Conservation (phyloP, 805 yeast species). For the Yamadazyma scolyti region DNA sequence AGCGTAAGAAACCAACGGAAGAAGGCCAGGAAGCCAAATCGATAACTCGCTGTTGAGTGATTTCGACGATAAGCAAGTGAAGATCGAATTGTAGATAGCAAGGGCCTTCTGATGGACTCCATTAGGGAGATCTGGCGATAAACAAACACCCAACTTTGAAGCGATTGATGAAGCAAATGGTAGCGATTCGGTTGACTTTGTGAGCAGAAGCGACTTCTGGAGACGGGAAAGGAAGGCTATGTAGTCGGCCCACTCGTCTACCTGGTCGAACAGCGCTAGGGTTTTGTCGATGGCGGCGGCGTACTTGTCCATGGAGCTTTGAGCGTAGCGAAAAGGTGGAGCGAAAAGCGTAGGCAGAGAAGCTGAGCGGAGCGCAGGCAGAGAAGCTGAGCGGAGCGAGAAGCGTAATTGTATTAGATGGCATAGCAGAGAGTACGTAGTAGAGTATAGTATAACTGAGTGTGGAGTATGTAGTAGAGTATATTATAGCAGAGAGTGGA, state of each 20-base stretch:
- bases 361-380: too few species aligned
- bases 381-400: too few species aligned
- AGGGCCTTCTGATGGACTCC: constrained; percentile 93
- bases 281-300: constrained; percentile 27
- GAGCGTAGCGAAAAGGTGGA: too few species aligned
- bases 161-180: constrained; percentile 70
- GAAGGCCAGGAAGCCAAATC: constrained; percentile 89
- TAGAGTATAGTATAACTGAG: too few species aligned
- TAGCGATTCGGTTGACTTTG: constrained; percentile 42
- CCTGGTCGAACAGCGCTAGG: constrained; percentile 51
- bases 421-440: too few species aligned
- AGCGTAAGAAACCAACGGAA: constrained; percentile 85
- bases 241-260: constrained; percentile 97
- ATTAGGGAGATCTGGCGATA: constrained; percentile 79
- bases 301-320: constrained; percentile 58
- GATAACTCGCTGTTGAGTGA: constrained; percentile 53
- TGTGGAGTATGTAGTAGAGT: too few species aligned
- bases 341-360: too few species aligned
- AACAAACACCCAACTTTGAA: constrained; percentile 69
- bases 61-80: constrained; percentile 57
- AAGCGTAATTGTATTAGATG: too few species aligned
- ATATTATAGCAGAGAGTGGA: too few species aligned
- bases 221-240: constrained; percentile 83
- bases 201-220: constrained; percentile 57
- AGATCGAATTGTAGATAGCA: constrained; percentile 69